phyloP scores from a whole-genome alignment of 352 stramenopile species.

The Globisporangium camurandrum region DNA sequence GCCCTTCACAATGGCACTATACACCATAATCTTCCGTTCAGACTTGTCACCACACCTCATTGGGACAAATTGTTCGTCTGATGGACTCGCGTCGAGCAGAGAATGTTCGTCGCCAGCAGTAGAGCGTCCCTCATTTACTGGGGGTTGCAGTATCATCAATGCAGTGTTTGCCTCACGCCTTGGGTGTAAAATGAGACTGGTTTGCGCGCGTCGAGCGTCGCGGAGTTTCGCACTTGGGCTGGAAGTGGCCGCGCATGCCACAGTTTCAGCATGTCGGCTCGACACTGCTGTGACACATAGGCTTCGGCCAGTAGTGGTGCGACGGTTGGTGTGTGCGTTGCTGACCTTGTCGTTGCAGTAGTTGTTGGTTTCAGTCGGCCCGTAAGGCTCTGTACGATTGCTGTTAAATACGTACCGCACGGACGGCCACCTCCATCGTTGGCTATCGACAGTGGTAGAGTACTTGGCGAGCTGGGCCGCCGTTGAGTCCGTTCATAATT shows the following conservation, averaged over 20 bases:
- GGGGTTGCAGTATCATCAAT: not conserved
- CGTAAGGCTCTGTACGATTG: constrained; percentile 2
- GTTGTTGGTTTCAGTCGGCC: not conserved
- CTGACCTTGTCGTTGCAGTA: not conserved
- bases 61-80: constrained; percentile 2
- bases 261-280: not conserved
- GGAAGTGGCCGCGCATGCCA: not conserved
- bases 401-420: not conserved
- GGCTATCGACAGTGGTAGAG: not conserved
- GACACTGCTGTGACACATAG: not conserved
- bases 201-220: not conserved
- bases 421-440: not conserved
- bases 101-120: not conserved
- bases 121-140: constrained; percentile 1
- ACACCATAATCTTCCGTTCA: constrained; percentile 1
- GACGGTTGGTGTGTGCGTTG: not conserved
- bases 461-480: not conserved
- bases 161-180: not conserved
- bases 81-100: not conserved
- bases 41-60: not conserved
- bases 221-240: not conserved
- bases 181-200: not conserved
- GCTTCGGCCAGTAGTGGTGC: not conserved
- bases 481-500: constrained; percentile 2
- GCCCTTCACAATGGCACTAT: constrained; percentile 4